Evolutionary conservation across 331 rosid genomes (phyloP).

Genomic region (Spiraea crenata): DNA sequence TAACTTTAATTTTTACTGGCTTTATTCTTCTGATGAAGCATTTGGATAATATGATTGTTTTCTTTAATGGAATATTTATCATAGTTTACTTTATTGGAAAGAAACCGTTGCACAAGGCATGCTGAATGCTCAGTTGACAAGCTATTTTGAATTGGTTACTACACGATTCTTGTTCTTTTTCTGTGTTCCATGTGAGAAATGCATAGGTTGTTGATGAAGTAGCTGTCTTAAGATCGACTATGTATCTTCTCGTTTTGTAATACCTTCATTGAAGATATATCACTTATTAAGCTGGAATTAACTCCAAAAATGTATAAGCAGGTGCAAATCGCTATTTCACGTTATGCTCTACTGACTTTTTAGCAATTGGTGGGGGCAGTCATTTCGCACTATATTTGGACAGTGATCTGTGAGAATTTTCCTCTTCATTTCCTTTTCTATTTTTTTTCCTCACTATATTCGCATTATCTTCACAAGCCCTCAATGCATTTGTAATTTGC

Average conservation of each 20-base stretch:
- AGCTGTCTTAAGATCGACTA: neutral
- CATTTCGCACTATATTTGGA: conserved; percentile 91
- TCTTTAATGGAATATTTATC: neutral
- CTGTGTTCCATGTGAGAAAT: neutral
- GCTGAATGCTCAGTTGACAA: neutral
- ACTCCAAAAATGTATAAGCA: conserved; percentile 33
- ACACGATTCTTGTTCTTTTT: neutral
- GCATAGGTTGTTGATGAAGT: neutral
- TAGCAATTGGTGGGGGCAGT: conserved; percentile 92
- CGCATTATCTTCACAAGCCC: neutral
- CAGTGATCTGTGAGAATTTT: conserved; percentile 74
- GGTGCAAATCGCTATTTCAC: conserved; percentile 94
- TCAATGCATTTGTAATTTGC: neutral
- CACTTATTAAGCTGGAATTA: conserved; percentile 16
- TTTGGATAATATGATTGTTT: neutral
- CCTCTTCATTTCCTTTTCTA: neutral
- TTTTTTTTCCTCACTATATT: neutral
- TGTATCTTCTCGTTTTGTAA: neutral
- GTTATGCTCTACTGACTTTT: conserved; percentile 59
- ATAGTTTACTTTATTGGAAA: neutral
- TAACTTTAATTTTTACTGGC: neutral
- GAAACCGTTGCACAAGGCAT: neutral
- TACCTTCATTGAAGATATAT: neutral
- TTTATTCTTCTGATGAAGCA: neutral
- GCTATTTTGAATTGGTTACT: neutral